Evolutionary conservation across 2,329 filamentous ascomycete species (phyloP).

Genomic region (Penicillium sp.): DNA sequence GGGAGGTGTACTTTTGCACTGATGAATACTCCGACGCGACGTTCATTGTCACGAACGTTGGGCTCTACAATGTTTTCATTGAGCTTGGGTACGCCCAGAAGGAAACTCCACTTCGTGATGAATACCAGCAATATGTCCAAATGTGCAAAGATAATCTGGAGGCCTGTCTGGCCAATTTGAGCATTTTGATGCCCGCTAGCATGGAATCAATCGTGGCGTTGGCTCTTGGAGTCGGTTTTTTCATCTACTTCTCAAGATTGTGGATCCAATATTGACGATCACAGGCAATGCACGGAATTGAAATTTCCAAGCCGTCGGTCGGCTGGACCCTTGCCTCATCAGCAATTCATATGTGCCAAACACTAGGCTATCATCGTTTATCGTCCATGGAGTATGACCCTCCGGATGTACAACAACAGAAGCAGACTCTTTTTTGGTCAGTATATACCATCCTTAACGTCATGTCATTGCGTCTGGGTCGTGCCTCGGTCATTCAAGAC

Average conservation of each 20-base stretch:
- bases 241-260: neutral
- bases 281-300: slow-evolving; percentile 61
- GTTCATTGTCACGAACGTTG: slow-evolving; percentile 41
- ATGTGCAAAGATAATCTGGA: slow-evolving; percentile 48
- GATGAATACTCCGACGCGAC: slow-evolving; percentile 42
- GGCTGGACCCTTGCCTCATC: slow-evolving; percentile 62
- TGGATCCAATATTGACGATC: slow-evolving; percentile 11
- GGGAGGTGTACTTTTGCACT: slow-evolving; percentile 44
- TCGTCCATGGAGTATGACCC: slow-evolving; percentile 29
- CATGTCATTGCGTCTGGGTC: slow-evolving; percentile 58
- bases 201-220: slow-evolving; percentile 59
- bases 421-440: slow-evolving; percentile 55
- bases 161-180: slow-evolving; percentile 48
- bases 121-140: slow-evolving; percentile 30
- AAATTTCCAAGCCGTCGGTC: slow-evolving; percentile 60
- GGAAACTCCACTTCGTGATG: slow-evolving; percentile 20
- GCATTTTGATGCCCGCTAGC: slow-evolving; percentile 56
- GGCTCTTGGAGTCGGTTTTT: slow-evolving; percentile 53
- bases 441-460: slow-evolving; percentile 59
- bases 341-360: slow-evolving; percentile 60
- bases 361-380: slow-evolving; percentile 57
- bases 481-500: slow-evolving; percentile 57
- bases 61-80: slow-evolving; percentile 39
- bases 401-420: slow-evolving; percentile 29
- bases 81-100: slow-evolving; percentile 28